These are phyloP conservation scores for Ganoderma lucidum DNA, from an alignment of 1,284 basidiomycete genomes.

Conservation along the genomic window DNA sequence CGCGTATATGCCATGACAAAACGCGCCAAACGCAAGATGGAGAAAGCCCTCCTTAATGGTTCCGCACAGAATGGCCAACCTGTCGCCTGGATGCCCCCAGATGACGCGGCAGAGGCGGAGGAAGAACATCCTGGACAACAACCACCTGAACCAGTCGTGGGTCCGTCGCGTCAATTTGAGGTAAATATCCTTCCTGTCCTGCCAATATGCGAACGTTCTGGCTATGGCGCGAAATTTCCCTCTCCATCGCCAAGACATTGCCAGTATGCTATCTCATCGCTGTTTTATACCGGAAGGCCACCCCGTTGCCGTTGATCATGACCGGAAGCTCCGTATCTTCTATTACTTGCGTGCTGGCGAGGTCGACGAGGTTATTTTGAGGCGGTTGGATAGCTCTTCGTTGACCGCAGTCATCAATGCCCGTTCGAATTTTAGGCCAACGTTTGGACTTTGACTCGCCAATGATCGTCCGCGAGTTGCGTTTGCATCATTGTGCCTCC, in stretches of 20 bases:
- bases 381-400: not conserved
- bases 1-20: conserved; percentile 61
- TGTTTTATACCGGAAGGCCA: not conserved
- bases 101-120: conserved; percentile 30
- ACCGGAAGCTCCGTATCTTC: not conserved
- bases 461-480: not conserved
- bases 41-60: conserved; percentile 52
- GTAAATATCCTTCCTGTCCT: not conserved
- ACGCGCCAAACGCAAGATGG: conserved; percentile 56
- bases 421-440: not conserved
- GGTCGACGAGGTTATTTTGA: not conserved
- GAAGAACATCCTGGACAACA: conserved; percentile 15
- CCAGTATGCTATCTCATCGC: not conserved
- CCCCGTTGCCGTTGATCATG: not conserved
- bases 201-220: not conserved
- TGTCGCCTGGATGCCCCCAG: conserved; percentile 42
- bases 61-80: conserved; percentile 38
- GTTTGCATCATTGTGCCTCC: not conserved
- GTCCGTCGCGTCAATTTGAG: conserved; percentile 25
- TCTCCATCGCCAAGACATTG: not conserved
- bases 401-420: not conserved
- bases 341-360: not conserved
- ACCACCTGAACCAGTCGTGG: conserved; percentile 19
- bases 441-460: not conserved
- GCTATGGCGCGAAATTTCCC: not conserved